phyloP scores from a whole-genome alignment of 2,329 filamentous ascomycete species.

The Monosporascus sp. region DNA sequence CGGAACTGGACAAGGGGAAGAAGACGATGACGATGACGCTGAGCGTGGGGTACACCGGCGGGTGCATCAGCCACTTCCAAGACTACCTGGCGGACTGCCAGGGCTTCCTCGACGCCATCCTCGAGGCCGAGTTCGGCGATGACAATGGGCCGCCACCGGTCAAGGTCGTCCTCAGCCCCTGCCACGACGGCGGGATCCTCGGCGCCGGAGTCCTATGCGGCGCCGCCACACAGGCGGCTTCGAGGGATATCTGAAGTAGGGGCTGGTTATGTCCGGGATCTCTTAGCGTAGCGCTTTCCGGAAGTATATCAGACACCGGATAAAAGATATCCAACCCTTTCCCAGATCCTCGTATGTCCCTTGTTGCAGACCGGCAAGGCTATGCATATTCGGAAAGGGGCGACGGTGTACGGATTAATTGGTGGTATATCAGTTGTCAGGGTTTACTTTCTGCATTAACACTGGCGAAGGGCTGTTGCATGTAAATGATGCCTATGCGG shows the following conservation, averaged over 20 bases:
- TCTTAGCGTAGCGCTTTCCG: too few species aligned
- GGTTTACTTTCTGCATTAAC: too few species aligned
- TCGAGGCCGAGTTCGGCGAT: constrained; percentile 34
- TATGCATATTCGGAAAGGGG: too few species aligned
- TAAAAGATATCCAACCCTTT: too few species aligned
- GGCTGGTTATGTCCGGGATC: too few species aligned
- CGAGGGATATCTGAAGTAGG: constrained; percentile 14
- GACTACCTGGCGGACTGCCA: constrained; percentile 68
- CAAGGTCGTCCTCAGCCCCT: constrained; percentile 47
- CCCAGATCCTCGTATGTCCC: too few species aligned
- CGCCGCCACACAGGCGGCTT: constrained; percentile 34
- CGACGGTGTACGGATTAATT: too few species aligned
- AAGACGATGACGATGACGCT: constrained; percentile 42
- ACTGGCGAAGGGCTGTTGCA: too few species aligned
- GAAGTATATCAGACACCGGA: too few species aligned
- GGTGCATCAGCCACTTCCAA: constrained; percentile 75
- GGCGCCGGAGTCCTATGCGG: constrained; percentile 57
- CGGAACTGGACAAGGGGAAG: constrained; percentile 1
- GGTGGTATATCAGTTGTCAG: too few species aligned
- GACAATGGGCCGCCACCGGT: constrained; percentile 24
- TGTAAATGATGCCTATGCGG: too few species aligned
- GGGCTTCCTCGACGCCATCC: constrained; percentile 55
- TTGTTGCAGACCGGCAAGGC: too few species aligned
- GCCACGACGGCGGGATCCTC: constrained; percentile 57
- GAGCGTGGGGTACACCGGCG: constrained; percentile 74